A percentile compares a stretch with the other conserved stretches of the same genome.
These are phyloP conservation scores for Epichloe baconii DNA, from an alignment of 2,329 filamentous ascomycete genomes.

Conservation along the genomic window DNA sequence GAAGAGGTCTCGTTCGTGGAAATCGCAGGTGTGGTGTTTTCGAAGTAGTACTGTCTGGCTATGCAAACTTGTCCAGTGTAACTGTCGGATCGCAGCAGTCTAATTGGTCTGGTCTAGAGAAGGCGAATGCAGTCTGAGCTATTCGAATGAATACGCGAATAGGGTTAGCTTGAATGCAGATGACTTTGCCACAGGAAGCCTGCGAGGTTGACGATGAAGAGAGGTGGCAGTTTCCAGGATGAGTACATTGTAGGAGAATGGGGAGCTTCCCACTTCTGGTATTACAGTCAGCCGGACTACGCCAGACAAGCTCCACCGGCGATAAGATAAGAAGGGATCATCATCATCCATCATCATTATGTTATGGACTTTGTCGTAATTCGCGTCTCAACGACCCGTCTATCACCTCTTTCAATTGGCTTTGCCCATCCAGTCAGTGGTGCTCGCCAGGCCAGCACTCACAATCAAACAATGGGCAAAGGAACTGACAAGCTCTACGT, in stretches of 20 bases:
- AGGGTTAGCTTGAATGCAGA: neutral
- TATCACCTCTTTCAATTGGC: neutral
- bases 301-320: neutral
- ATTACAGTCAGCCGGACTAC: neutral
- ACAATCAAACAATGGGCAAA: constrained; percentile 23
- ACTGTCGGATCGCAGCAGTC: neutral
- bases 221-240: neutral
- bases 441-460: neutral
- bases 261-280: no score
- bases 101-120: neutral
- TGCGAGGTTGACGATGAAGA: neutral
- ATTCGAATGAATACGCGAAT: neutral
- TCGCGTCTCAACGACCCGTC: neutral
- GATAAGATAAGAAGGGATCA: neutral
- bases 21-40: neutral
- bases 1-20: neutral
- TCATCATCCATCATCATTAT: no score
- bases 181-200: neutral
- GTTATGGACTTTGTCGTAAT: neutral
- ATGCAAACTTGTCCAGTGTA: neutral
- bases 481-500: constrained; percentile 35
- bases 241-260: neutral
- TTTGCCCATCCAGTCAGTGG: neutral
- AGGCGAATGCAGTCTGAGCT: neutral
- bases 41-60: neutral